Evolutionary conservation across 73 alveolate genomes (phyloP), one percentile per base, ranked within the genome.

Genomic region (Paramecium octaurelia): DNA sequence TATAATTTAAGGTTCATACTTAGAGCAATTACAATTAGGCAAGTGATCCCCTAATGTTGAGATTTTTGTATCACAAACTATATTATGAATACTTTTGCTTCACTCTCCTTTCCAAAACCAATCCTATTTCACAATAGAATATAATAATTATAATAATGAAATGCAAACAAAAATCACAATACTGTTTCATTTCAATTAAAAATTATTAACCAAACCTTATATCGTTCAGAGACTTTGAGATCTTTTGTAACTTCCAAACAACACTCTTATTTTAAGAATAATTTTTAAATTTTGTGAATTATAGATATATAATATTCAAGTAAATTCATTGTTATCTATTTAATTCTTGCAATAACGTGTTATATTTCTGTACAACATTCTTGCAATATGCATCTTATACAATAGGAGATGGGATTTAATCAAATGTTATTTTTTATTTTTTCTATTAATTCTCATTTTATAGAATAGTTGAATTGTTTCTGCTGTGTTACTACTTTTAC

Each of bases 381-480:
- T 64, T 64, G 24, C 84, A 64, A 24, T 64, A 64, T 14, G 84
- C 84, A 31, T 64, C 84, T 64, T 64, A 64, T n/a, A 64, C 84
- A 27, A 64, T 64, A 11, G 84, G 84, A 8, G 84, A 64, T 14
- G 84, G 84, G 9, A 64, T 64, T 64, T 27, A 24, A 31, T 64
- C 84, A 27, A 64, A 64, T 64, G 42, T 31, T 31, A 31, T 27
- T 34, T 64, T 64, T 24, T 64, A 54, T 54, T 54, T 54, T 8
- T 18, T 54, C 31, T 54, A 54, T 54, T 54, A 18, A 18, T 54
- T 54, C 16, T 54, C 69, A 54, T 54, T 54, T 54, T 54, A 7
- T 54, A 54, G 1, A 54, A 54, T 54, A 0, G 31, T 54, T n/a
- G 69, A 54, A 54, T 54, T 54, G 18, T 54, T 54, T 4, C 23